Evolutionary conservation across 495 filamentous ascomycete species (phyloP).

Genomic region (Podospora tetraspora): DNA sequence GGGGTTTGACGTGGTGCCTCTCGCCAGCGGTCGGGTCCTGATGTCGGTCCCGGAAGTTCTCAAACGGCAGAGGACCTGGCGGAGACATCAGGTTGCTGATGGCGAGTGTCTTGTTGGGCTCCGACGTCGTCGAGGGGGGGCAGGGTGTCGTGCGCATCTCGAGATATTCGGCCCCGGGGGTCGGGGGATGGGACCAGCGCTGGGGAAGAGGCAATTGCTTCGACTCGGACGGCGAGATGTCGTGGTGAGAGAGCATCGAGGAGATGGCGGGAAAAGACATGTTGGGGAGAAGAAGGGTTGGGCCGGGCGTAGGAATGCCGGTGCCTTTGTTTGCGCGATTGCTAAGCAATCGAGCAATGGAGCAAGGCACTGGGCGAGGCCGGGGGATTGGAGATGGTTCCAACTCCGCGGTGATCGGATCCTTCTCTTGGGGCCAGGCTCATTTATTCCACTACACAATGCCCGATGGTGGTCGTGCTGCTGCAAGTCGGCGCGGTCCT

Average conservation of each 20-base stretch:
- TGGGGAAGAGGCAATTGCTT: neutral
- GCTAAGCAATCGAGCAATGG: conserved; percentile 10
- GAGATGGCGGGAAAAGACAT: neutral
- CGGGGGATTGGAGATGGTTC: neutral
- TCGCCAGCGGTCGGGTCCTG: conserved; percentile 28
- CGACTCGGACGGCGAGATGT: neutral
- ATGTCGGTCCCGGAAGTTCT: conserved; percentile 48
- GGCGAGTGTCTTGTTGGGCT: conserved; percentile 32
- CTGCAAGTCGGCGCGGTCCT: neutral
- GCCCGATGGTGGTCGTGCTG: neutral
- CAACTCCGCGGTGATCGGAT: neutral
- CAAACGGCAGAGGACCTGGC: conserved; percentile 59
- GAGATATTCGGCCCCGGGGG: conserved; percentile 17
- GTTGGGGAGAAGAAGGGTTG: neutral
- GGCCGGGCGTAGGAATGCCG: neutral
- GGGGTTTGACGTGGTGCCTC: conserved; percentile 42
- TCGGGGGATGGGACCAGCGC: conserved; percentile 9
- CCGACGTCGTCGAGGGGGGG: conserved; percentile 7
- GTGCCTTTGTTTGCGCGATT: conserved; percentile 3
- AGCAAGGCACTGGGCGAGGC: neutral
- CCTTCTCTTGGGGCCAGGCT: neutral
- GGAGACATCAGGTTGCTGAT: conserved; percentile 69
- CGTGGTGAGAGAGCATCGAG: neutral
- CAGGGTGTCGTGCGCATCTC: neutral
- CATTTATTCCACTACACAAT: neutral